Evolutionary conservation across 345 rosid genomes (phyloP), one percentile per base, ranked within the genome.

Genomic region (Gossypium ekmanianum): DNA sequence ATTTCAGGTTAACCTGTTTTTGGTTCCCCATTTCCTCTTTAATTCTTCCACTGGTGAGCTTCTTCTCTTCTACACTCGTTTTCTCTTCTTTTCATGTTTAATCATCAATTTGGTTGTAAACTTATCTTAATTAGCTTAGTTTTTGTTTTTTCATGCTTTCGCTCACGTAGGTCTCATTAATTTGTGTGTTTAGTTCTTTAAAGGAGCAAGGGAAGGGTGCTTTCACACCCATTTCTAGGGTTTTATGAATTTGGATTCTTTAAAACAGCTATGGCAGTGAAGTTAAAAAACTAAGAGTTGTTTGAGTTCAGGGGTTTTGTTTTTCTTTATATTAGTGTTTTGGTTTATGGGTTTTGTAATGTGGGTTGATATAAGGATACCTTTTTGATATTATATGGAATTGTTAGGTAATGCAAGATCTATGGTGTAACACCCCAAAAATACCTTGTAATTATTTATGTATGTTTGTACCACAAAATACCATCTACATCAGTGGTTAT

Each of bases 391-490:
- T 67, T 82, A 0, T 29, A 11, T 82, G 56, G 61, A 75, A 69
- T 79, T 77, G 4, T 73, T 41, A 17, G 10, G 51, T 48, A 67
- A 62, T 71, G 67, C 39, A 62, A 83, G 88, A 82, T 82, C 83
- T 22, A 20, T 20, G 22, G 22, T 20, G 22, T 20, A 20, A 20
- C 22, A 20, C 22, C 22, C 22, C 22, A 20, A 20, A 20, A 20
- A 20, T 20, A 20, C 22, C 22, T 20, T 20, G 22, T 20, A 20
- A 20, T 24, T 24, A 24, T 24, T 24, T 24, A 1, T 24, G 26
- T 24, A 24, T 24, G 26, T 24, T 1, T 24, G 26, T 1, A 24
- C 2, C 2, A 24, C 26, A 24, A 24, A 1, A 0, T 0, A 0
- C 0, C 2, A 2, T 1, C 26, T 24, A 2, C 26, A 1, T 24